Base-by-base conservation (phyloP, 2,329 filamentous ascomycete species). In the Aquanectria penicillioides region DNA sequence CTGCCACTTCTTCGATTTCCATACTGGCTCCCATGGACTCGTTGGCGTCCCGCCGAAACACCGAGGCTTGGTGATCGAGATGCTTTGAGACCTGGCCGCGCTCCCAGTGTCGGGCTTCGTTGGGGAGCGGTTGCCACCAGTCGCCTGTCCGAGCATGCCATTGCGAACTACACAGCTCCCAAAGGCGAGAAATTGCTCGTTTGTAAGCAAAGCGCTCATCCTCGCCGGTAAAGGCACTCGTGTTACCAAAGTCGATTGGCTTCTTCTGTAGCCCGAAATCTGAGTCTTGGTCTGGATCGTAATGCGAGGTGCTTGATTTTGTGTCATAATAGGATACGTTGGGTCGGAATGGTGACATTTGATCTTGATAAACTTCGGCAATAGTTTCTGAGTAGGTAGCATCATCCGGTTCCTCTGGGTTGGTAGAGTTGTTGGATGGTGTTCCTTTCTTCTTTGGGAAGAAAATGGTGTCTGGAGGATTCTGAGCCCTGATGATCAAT, bases 181-280 rank as follows among this genome's bases (percentile, higher is more conserved):
- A 95, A 3, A 95, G 77, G n/a, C 92, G 80, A 64, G 89, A 92
- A 37, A 86, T 82, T 2, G 91, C 92, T 20, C 92, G 82, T 74
- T 92, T 92, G 67, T 93, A 94, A 0, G 91, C 91, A 71, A 95
- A 95, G 11, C 86, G 81, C 73, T 94, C 91, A 72, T 94, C 92
- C 71, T 94, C 90, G 11, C 92, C 92, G 0, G 89, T 94, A 68
- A 94, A 90, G 0, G 85, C 86, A 10, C 82, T 79, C 0, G 88
- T 83, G 62, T 89, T 87, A 46, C 81, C 84, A 69, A 94, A 95
- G 69, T 94, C 84, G n/a, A 84, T 74, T 8, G 34, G 50, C n/a
- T 65, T 69, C 34, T 68, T 67, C 63, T 74, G 75, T 48, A 77
- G 71, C 12, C 78, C 80, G 64, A 86, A 86, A 56, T 85, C 83